Evolutionary conservation across 1,139 yeast genomes (phyloP).

Genomic region (Lipomyces yarrowii): DNA sequence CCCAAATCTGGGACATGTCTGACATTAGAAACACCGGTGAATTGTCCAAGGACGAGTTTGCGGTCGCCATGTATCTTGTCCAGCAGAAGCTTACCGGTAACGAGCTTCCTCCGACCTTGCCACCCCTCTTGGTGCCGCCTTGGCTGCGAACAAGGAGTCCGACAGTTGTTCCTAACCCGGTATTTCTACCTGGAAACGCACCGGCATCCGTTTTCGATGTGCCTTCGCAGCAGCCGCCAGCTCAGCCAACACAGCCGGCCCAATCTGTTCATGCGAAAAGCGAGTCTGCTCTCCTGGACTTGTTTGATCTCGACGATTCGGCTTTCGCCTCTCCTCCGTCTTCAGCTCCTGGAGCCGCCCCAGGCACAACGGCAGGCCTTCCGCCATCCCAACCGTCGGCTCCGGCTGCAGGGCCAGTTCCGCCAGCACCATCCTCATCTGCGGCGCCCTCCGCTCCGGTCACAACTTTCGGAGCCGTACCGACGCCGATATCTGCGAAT

Average conservation of each 20-base stretch:
- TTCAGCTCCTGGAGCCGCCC: slow-evolving; percentile 36
- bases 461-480: slow-evolving; percentile 35
- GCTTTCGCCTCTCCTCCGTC: slow-evolving; percentile 39
- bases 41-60: slow-evolving; percentile 79
- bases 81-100: slow-evolving; percentile 80
- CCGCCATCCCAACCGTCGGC: slow-evolving; percentile 2
- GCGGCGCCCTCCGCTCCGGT: slow-evolving; percentile 25
- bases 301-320: slow-evolving; percentile 51
- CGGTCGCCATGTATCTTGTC: slow-evolving; percentile 90
- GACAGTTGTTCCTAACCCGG: slow-evolving; percentile 4
- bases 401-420: neutral
- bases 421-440: slow-evolving; percentile 41
- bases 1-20: slow-evolving; percentile 91
- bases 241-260: slow-evolving; percentile 32
- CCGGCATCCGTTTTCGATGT: slow-evolving; percentile 29
- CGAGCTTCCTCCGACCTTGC: slow-evolving; percentile 62
- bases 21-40: slow-evolving; percentile 87
- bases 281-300: slow-evolving; percentile 66
- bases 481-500: slow-evolving; percentile 32
- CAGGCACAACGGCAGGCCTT: slow-evolving; percentile 32
- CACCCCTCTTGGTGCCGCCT: slow-evolving; percentile 40
- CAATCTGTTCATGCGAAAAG: slow-evolving; percentile 34
- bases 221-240: slow-evolving; percentile 4
- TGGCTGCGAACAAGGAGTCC: slow-evolving; percentile 19
- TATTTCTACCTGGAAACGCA: slow-evolving; percentile 6